Evolutionary conservation across 116 monocot species (phyloP), one percentile per base, ranked within the genome.

Genomic region (Papilionanthe hybrid): DNA sequence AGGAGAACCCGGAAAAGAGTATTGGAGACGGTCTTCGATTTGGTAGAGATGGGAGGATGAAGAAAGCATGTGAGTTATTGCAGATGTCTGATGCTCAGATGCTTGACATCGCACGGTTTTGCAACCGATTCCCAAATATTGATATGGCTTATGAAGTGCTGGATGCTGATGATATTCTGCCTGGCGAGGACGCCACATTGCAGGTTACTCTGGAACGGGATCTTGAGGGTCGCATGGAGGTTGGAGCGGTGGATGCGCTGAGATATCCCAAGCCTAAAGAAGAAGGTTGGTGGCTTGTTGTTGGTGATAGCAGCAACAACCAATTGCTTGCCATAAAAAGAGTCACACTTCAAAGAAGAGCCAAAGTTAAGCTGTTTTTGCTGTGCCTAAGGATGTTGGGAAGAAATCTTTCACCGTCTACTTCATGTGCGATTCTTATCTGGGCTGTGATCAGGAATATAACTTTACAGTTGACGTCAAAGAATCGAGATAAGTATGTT

Each of bases 231-330:
- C 82, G 81, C 0, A 13, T 83, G 32, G 96, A 96, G 82, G 87
- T 93, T 7, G 94, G 94, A 4, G 88, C 85, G 13, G 94, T 98
- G 20, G 88, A 94, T 83, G 90, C 94, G 20, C 88, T 87, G 0
- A 85, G 90, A 79, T 98, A 42, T 60, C 94, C 94, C 5, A 98
- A 94, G 67, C 42, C 83, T 5, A 98, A 98, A 82, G 98, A 98
- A 77, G 98, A 98, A 85, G 98, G 98, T 0, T 98, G 98, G 98
- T 98, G 94, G 98, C 87, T 97, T 66, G 97, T 97, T 44, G 93
- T 94, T 9, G 98, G 93, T 10, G 98, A 98, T 69, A 81, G 80
- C 23, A 72, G 72, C 48, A 89, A 77, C 44, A 94, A 98, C 78
- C 94, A 97, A 79, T 69, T 98, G 48, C 91, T 94, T 67, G 98